Conservation (phyloP, 192 early-diverging fungal species). For the Lobosporangium transversale region DNA sequence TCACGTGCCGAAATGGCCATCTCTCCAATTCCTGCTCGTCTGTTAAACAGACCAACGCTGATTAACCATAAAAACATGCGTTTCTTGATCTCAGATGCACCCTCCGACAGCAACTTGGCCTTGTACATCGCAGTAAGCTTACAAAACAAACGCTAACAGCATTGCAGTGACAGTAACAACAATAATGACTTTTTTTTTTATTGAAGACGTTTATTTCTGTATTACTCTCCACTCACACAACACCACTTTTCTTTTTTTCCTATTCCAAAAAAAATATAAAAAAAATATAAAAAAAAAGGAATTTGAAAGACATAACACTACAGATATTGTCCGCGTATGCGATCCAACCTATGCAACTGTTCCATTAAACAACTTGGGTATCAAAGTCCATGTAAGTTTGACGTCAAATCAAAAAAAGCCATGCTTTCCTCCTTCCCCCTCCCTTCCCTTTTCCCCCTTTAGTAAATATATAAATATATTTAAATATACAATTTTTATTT, state of each 20-base stretch:
- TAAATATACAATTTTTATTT: conserved; percentile 1
- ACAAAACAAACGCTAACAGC: no score
- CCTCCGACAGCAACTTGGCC: conserved; percentile 75
- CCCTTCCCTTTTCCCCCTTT: no score
- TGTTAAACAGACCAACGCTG: conserved; percentile 68
- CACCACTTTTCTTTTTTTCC: no score
- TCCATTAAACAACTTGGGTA: conserved; percentile 62
- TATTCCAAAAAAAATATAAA: no score
- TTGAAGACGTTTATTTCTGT: no score
- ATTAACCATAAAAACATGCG: conserved; percentile 76
- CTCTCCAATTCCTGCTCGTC: conserved; percentile 11
- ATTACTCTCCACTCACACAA: no score
- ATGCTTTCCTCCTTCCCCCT: background rate
- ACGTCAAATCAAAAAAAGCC: no score
- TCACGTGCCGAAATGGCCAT: conserved; percentile 1
- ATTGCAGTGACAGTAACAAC: no score
- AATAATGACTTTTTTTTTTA: no score
- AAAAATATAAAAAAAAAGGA: no score
- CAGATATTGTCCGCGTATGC: conserved; percentile 85
- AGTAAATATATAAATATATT: background rate
- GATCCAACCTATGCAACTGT: conserved; percentile 82
- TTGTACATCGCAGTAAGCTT: conserved; percentile 73
- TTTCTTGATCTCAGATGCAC: conserved; percentile 84
- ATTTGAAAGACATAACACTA: conserved; percentile 70
- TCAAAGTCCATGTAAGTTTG: conserved; percentile 71